Evolutionary conservation across 495 filamentous ascomycete genomes (phyloP).

Genomic region (Choiromyces venosus): DNA sequence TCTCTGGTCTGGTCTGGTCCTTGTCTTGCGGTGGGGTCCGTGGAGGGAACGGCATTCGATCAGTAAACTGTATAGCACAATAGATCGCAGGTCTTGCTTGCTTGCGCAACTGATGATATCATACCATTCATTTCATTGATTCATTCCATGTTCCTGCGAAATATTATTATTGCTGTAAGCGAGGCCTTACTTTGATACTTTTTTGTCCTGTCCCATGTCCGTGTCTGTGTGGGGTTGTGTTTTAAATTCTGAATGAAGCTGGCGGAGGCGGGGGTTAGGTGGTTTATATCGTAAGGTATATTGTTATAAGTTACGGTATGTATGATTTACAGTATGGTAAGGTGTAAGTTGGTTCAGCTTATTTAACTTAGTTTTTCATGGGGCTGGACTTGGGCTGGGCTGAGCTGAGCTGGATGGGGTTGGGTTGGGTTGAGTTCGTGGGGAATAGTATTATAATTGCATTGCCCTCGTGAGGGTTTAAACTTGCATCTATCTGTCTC

Average conservation of each 20-base stretch:
- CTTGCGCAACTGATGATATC: not conserved
- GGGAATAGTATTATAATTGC: not conserved
- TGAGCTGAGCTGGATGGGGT: too few species aligned
- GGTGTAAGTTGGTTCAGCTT: not conserved
- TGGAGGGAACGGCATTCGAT: not conserved
- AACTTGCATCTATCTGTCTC: not conserved
- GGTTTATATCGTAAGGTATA: not conserved
- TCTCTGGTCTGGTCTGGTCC: too few species aligned
- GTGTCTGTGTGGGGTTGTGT: not conserved
- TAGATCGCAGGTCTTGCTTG: not conserved
- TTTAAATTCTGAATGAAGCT: not conserved
- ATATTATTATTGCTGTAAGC: not conserved
- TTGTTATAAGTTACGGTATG: not conserved
- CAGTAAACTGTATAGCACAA: not conserved
- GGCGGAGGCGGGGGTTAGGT: not conserved
- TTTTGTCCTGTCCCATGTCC: not conserved
- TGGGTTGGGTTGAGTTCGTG: not conserved
- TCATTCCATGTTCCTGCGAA: not conserved
- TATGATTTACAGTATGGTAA: not conserved
- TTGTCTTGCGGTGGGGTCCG: not conserved
- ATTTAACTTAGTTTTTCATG: not conserved
- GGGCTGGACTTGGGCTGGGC: not conserved
- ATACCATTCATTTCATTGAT: not conserved
- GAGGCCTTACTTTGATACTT: not conserved
- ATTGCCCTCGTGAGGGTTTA: not conserved